A percentile compares a stretch with the other conserved stretches of the same genome.
Conservation (phyloP, 73 alveolate genomes). For the Blepharisma stoltei region DNA sequence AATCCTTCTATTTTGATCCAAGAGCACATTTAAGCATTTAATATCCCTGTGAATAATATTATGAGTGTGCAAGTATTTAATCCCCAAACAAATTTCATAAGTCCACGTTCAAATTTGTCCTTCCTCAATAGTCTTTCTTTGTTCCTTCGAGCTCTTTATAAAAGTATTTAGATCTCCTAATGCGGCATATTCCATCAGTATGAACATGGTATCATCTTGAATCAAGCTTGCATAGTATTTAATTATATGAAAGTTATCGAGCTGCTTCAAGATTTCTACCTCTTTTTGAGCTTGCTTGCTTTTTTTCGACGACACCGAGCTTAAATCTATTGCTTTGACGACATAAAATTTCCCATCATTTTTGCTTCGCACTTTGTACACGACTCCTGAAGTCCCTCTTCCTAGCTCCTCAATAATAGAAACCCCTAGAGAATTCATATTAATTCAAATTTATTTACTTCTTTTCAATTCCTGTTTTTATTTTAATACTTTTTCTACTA, state of each 20-base stretch:
- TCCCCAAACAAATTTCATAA: not conserved
- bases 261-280: conserved; percentile 58
- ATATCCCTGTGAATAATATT: conserved; percentile 61
- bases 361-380: conserved; percentile 71
- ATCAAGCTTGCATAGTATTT: conserved; percentile 56
- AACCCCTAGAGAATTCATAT: not conserved
- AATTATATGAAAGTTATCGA: conserved; percentile 73
- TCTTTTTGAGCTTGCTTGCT: conserved; percentile 72
- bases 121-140: conserved; percentile 34
- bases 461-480: too few species aligned
- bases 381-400: conserved; percentile 86
- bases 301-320: conserved; percentile 39
- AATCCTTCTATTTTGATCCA: conserved; percentile 45
- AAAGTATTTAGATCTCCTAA: conserved; percentile 41
- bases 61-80: conserved; percentile 39
- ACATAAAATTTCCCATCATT: conserved; percentile 62
- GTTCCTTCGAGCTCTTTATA: conserved; percentile 50
- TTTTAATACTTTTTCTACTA: too few species aligned
- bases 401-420: conserved; percentile 74
- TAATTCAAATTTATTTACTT: too few species aligned
- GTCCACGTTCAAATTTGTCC: not conserved
- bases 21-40: conserved; percentile 52
- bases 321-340: conserved; percentile 67
- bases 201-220: conserved; percentile 71
- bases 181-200: conserved; percentile 47